These are phyloP conservation scores for Rhizophagus prolifer DNA, from an alignment of 192 early-diverging fungal species.

Conservation along the genomic window DNA sequence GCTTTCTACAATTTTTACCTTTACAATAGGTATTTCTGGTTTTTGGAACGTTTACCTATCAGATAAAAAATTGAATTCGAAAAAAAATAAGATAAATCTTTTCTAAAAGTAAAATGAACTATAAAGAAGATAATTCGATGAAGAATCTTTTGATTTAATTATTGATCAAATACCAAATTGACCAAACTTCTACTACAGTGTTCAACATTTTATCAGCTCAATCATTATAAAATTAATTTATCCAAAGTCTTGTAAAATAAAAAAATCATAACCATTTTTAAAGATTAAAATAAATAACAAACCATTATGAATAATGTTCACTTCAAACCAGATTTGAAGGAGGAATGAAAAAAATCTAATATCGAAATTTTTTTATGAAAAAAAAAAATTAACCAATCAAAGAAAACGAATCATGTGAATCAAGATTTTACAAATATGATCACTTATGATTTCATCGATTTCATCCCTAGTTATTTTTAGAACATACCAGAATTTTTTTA, in stretches of 20 bases:
- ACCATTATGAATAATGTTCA: neutral
- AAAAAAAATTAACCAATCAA: neutral
- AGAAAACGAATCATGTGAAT: neutral
- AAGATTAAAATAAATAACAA: neutral
- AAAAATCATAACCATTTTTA: neutral
- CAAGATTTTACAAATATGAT: no score
- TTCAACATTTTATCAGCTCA: no score
- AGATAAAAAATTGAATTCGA: neutral
- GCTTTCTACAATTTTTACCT: conserved; percentile 95
- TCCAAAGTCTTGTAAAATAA: neutral
- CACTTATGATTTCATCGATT: neutral
- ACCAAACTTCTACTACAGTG: no score
- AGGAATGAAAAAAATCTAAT: neutral
- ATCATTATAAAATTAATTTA: neutral
- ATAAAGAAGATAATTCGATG: neutral
- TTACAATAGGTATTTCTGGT: conserved; percentile 99
- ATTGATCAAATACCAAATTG: no score
- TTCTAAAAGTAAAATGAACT: neutral
- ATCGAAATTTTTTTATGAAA: neutral
- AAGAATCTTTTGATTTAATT: no score
- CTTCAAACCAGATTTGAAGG: neutral
- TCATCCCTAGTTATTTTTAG: no score
- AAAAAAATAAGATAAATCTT: neutral
- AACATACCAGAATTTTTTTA: no score
- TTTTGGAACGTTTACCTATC: conserved; percentile 91